Evolutionary conservation across 208 protist genomes (phyloP), one percentile per base, ranked within the genome.

Genomic region (Angomonas ambiguus): DNA sequence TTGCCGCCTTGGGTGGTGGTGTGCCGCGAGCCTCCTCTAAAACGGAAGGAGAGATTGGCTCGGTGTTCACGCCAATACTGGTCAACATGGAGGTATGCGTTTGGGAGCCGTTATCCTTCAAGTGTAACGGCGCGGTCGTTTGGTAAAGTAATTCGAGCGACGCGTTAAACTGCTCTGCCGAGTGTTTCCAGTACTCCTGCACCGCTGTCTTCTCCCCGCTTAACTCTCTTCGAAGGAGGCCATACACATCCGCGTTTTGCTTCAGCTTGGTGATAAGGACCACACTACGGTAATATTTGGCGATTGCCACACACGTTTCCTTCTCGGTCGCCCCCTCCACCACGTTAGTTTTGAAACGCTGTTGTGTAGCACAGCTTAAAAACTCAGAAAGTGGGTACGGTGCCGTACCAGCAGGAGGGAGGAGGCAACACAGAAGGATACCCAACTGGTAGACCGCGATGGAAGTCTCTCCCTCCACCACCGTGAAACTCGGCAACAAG

Each of bases 151-250:
- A 53, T 18, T 75, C 67, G 0, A 77, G 69, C 1, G 78, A 78
- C 42, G 71, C 71, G 22, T 68, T 32, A 35, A 82, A 85, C 72
- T 85, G 78, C 3, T 66, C 59, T 0, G 76, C 76, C 10, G 74
- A 28, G 2, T 80, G 57, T 25, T 62, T 63, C 56, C 82, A 51
- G 49, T 85, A 76, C 8, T 72, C 42, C 6, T 71, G 64, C 4
- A 88, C 82, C 6, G 79, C 82, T 1, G 73, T 71, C 20, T 74
- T 70, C 48, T 85, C 79, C 11, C 71, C 64, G 0, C 68, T 74
- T 20, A 77, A 79, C 62, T 84, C 78, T 28, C 60, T 61, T 2
- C 82, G 70, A 22, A 51, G 67, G 16, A 88, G 58, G 32, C 10
- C 49, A 24, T 45, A 72, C 59, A 11, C 77, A 16, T 3, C 30